A percentile compares a stretch with the other conserved stretches of the same genome.
Evolutionary conservation across 2,329 filamentous ascomycete species (phyloP).

Genomic region (Sclerotinia borealis): DNA sequence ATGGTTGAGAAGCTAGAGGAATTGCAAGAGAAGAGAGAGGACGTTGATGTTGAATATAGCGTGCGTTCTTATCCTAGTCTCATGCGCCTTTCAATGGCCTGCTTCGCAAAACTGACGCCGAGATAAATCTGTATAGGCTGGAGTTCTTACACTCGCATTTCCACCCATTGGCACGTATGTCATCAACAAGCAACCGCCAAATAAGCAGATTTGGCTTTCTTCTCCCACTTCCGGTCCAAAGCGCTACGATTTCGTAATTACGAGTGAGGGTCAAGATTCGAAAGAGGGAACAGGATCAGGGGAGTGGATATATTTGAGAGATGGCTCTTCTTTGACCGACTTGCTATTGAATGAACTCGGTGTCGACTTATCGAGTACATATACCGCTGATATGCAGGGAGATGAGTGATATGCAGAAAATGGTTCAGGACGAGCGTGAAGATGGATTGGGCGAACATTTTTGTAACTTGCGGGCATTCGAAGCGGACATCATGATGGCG

Average conservation of each 20-base stretch:
- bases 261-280: constrained; percentile 65
- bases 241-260: constrained; percentile 82
- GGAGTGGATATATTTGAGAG: constrained; percentile 82
- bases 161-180: constrained; percentile 75
- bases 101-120: neutral
- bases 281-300: constrained; percentile 71
- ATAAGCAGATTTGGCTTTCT: constrained; percentile 95
- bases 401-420: neutral
- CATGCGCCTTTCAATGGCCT: neutral
- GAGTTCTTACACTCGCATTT: constrained; percentile 73
- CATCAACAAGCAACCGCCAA: constrained; percentile 96
- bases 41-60: constrained; percentile 83
- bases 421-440: neutral
- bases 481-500: neutral
- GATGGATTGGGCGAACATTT: neutral
- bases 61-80: constrained; percentile 47
- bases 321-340: constrained; percentile 68
- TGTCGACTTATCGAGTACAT: constrained; percentile 40
- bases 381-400: neutral
- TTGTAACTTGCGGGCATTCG: neutral
- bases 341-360: constrained; percentile 72
- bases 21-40: constrained; percentile 64
- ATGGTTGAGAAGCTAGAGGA: constrained; percentile 60
- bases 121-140: constrained; percentile 51
- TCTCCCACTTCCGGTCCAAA: constrained; percentile 89